These are phyloP conservation scores for Leccinellum albellum DNA, from an alignment of 768 basidiomycete species.

Conservation along the genomic window DNA sequence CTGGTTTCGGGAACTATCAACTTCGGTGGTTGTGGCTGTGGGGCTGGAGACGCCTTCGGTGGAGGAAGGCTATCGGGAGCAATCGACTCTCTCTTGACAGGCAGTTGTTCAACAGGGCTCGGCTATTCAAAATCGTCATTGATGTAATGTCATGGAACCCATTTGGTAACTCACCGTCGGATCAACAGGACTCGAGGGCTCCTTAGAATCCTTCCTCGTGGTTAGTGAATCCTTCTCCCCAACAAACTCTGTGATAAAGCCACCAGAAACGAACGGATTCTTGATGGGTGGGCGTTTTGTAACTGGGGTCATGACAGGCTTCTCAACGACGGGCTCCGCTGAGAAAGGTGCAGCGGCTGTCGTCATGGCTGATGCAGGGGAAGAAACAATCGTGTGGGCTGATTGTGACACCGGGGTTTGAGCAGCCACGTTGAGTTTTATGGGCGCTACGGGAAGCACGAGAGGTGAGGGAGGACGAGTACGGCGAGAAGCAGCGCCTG, in stretches of 20 bases:
- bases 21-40: slow-evolving; percentile 6
- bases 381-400: slow-evolving; percentile 15
- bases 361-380: slow-evolving; percentile 16
- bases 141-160: background rate
- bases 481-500: slow-evolving; percentile 29
- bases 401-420: slow-evolving; percentile 13
- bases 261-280: slow-evolving; percentile 51
- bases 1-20: slow-evolving; percentile 12
- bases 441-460: slow-evolving; percentile 16
- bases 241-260: slow-evolving; percentile 45
- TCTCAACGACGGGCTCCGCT: slow-evolving; percentile 10
- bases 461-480: slow-evolving; percentile 23
- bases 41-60: slow-evolving; percentile 8
- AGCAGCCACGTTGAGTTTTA: slow-evolving; percentile 5
- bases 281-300: slow-evolving; percentile 21
- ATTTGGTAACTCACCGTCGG: slow-evolving; percentile 11
- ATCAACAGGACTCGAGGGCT: slow-evolving; percentile 12
- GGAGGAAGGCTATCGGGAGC: slow-evolving; percentile 11
- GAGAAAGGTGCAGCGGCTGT: slow-evolving; percentile 8
- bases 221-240: slow-evolving; percentile 23
- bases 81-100: slow-evolving; percentile 21
- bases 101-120: slow-evolving; percentile 10
- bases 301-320: slow-evolving; percentile 1
- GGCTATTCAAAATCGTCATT: slow-evolving; percentile 11
- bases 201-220: slow-evolving; percentile 20